Evolutionary conservation across 768 basidiomycete species (phyloP), one percentile per base, ranked within the genome.

Genomic region (Collybia sordida): DNA sequence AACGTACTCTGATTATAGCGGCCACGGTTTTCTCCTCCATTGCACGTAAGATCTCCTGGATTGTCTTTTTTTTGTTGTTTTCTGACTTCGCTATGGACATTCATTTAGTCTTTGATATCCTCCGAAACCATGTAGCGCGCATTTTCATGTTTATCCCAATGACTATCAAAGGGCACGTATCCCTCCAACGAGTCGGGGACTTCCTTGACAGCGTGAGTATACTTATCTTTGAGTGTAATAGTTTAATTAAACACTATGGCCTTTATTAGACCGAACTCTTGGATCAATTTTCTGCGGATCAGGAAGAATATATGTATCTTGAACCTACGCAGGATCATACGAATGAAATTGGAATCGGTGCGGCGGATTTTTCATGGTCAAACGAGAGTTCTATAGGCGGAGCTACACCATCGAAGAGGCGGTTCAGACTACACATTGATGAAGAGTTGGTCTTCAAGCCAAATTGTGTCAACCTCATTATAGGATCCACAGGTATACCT

Each of bases 351-450:
- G 81, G 82, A 3, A 79, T 85, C 55, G 64, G 71, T 9, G 66
- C 82, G 46, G 78, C 82, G 0, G 60, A 64, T 1, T 88, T 86
- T 55, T 65, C 76, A 0, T 88, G 85, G 85, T 68, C 75, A 2
- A 71, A 71, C 23, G 60, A 60, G 3, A 61, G 62, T 42, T 43
- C 61, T 0, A 9, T 21, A 1, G 50, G 47, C 15, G 17, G 18
- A 1, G 12, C 61, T n/a, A 78, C 77, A 1, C 72, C 75, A 4
- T 70, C 71, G 3, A 64, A 69, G 18, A 70, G 80, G 19, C 71
- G 62, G 35, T 86, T 83, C 59, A 65, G 62, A 14, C 72, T 87
- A 6, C 65, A 69, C 5, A 69, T 85, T 45, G 69, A 77, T 0
- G 80, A 72, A 9, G 77, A 83, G 35, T 51, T 86, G 0, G 37